A percentile compares a stretch with the other conserved stretches of the same genome.
Conservation (phyloP, 768 basidiomycete species). For the Pulveroboletus sp. region DNA sequence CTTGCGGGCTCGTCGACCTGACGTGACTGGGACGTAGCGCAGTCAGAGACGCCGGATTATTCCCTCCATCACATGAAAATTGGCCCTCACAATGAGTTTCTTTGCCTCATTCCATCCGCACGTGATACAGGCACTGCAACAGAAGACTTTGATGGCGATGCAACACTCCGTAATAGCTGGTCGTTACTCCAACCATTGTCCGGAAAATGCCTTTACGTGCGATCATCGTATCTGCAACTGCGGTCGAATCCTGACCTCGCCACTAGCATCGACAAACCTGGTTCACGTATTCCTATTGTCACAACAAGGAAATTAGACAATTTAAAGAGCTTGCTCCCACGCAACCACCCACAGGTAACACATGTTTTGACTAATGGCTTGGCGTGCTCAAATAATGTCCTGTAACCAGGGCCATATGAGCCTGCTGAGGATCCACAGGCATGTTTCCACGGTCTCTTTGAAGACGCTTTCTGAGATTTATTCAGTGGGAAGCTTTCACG, state of each 20-base stretch:
- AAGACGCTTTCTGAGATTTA: slow-evolving; percentile 18
- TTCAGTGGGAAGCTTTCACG: slow-evolving; percentile 75
- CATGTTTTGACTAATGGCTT: slow-evolving; percentile 15
- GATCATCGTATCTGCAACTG: slow-evolving; percentile 35
- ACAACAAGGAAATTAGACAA: slow-evolving; percentile 92
- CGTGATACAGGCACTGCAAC: slow-evolving; percentile 40
- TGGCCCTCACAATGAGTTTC: slow-evolving; percentile 62
- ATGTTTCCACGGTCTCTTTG: slow-evolving; percentile 32
- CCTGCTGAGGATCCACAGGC: slow-evolving; percentile 86
- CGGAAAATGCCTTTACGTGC: slow-evolving; percentile 81
- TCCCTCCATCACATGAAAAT: slow-evolving; percentile 73
- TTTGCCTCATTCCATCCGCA: slow-evolving; percentile 74
- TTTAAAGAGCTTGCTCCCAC: slow-evolving; percentile 78
- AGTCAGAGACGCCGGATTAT: slow-evolving; percentile 33
- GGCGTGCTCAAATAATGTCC: slow-evolving; percentile 20
- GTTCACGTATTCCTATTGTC: slow-evolving; percentile 98
- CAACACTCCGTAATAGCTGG: slow-evolving; percentile 74
- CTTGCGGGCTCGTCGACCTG: slow-evolving; percentile 9
- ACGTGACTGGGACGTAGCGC: slow-evolving; percentile 15
- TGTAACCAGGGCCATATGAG: slow-evolving; percentile 55
- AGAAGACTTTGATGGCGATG: slow-evolving; percentile 54
- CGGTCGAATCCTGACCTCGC: slow-evolving; percentile 29
- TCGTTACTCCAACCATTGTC: slow-evolving; percentile 73
- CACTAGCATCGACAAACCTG: slow-evolving; percentile 78
- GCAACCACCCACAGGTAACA: slow-evolving; percentile 62